Base-by-base conservation (phyloP, 345 rosid genomes). In the Mangifera indica region DNA sequence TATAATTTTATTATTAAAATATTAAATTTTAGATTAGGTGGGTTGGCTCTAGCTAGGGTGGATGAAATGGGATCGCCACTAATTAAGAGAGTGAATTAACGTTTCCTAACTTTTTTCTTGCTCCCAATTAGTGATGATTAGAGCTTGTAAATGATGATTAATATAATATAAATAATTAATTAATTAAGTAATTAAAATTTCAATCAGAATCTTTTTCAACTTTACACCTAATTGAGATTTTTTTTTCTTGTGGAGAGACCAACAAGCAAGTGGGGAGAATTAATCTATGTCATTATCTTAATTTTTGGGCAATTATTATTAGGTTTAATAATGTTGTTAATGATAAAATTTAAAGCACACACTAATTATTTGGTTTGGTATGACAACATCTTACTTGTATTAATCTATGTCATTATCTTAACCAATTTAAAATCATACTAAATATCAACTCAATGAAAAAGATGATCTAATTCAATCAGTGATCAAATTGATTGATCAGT, bases 11-110 rank as follows among this genome's bases (percentile, higher is more conserved):
- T n/a, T n/a, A n/a, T n/a, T n/a, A n/a, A n/a, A n/a, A n/a, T 52
- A 2, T 45, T 48, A 32, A 12, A 51, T 24, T 51, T 70, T 54
- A 52, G 59, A 34, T 3, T 53, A 20, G 65, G 24, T 54, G 11
- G 34, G 15, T 54, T 20, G 45, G 32, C 32, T 3, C 0, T 21
- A 12, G 45, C 74, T 15, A 2, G 69, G 66, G 72, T 62, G 84
- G 80, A 45, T 63, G 72, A 62, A 48, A 54, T 65, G 78, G 84
- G 81, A 72, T 32, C 60, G 55, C 78, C 86, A 84, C 86, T 74
- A 69, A 74, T 49, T 11, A 66, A 34, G 55, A 72, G 74, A 84
- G 85, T 78, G 82, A 80, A 69, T 80, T 62, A 71, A 60, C 60
- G 64, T 74, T 34, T 66, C 73, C 74, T 15, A 10, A 64, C 59